Base-by-base conservation (phyloP, 371 early-diverging fungal genomes). In the Thermomucor indicae-seudaticae region DNA sequence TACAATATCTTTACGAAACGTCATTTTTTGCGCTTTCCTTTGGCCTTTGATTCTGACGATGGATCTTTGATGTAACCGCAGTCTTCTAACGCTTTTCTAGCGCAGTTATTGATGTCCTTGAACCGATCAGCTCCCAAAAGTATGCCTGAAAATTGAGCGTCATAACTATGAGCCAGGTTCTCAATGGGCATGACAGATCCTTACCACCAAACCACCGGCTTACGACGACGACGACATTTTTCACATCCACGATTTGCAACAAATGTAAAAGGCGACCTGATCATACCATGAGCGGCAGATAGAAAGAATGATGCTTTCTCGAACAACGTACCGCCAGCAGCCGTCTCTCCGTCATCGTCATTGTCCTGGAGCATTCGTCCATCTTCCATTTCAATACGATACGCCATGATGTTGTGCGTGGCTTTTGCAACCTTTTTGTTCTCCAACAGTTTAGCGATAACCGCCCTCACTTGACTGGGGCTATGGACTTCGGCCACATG, bases 161-260 rank as follows among this genome's bases (percentile, higher is more conserved):
- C n/a, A 29, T 35, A 31, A 30, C 28, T n/a, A 8, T 16, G 32
- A 23, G 7, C 10, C 11, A 20, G 16, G 11, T 14, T 25, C 32
- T 20, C 23, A 34, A 16, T 29, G n/a, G n/a, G 11, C 24, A 4
- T 50, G 17, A n/a, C n/a, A n/a, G 37, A 14, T 22, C 23, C 30
- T 48, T 80, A 29, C 96, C 97, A 4, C 97, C 95, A 65, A 85
- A 96, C 93, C 92, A 95, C 32, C 97, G 71, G 3, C 88, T 79
- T 7, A 95, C 94, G 0, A 94, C 82, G 2, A 93, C 94, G 7
- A 90, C 74, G 0, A 87, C 87, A 64, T 94, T 86, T 30, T 69
- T 70, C 2, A 80, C 84, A 17, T 85, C 84, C 29, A 88, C 50
- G 12, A 89, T 76, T 49, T 92, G 83, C 64, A 96, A 64, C 47